These are phyloP conservation scores for Syzygium malaccense DNA, from an alignment of 441 rosid species.

Conservation along the genomic window DNA sequence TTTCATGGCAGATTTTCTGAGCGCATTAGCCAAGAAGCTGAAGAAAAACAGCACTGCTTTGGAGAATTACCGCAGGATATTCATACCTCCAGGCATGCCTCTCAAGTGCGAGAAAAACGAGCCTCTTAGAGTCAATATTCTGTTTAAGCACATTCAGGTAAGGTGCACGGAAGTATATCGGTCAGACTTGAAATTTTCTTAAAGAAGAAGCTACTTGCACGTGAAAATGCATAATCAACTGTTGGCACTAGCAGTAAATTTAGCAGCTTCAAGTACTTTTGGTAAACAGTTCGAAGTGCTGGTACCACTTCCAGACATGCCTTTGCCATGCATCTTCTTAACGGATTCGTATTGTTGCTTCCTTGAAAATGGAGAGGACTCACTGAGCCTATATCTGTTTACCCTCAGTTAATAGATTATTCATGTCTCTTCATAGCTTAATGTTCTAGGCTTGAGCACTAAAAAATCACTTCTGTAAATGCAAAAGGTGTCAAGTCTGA, in stretches of 20 bases:
- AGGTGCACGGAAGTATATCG: not conserved
- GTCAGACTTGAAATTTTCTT: not conserved
- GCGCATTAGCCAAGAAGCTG: constrained; percentile 6
- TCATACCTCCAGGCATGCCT: constrained; percentile 6
- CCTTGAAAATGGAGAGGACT: not conserved
- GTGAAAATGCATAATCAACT: not conserved
- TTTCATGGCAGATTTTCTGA: constrained; percentile 10
- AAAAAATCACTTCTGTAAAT: not conserved
- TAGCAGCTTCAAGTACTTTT: not conserved
- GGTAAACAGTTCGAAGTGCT: not conserved
- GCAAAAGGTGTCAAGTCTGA: not conserved
- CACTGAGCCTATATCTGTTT: not conserved
- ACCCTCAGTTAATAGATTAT: not conserved
- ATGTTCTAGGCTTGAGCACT: not conserved
- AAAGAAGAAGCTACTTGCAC: not conserved
- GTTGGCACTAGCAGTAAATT: not conserved
- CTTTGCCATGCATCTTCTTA: not conserved
- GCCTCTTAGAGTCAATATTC: constrained; percentile 10
- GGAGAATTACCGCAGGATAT: constrained; percentile 12
- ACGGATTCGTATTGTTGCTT: not conserved
- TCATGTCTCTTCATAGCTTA: not conserved
- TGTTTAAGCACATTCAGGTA: constrained; percentile 14
- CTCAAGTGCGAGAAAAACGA: constrained; percentile 4
- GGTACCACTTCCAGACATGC: not conserved
- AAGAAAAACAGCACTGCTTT: constrained; percentile 6